phyloP scores from a whole-genome alignment of 495 filamentous ascomycete genomes.

The Lophiotrema nucula region DNA sequence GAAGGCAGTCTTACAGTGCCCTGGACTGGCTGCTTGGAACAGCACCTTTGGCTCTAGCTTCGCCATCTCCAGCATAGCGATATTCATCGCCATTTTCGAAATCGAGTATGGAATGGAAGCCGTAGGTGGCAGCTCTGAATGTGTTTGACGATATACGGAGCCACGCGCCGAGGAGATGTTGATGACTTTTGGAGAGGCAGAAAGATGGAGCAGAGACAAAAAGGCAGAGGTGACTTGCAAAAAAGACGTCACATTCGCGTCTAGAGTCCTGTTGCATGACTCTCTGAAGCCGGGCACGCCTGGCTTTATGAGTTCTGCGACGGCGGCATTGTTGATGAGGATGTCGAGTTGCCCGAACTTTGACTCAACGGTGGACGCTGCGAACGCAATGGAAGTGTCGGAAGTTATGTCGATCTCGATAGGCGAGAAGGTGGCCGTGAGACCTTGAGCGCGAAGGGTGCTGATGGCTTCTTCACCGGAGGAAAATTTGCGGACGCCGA shows the following conservation, averaged over 20 bases:
- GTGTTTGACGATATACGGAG: slow-evolving; percentile 1
- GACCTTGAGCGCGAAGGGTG: background rate
- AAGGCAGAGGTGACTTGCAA: slow-evolving; percentile 3
- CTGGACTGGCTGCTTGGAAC: slow-evolving; percentile 6
- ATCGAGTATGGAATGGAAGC: background rate
- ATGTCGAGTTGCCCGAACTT: slow-evolving; percentile 3
- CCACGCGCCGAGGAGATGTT: slow-evolving; percentile 9
- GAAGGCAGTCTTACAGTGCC: slow-evolving; percentile 15
- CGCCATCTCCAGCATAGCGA: slow-evolving; percentile 11
- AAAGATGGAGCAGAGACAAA: slow-evolving; percentile 5
- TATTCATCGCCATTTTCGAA: slow-evolving; percentile 9
- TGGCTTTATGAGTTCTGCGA: background rate
- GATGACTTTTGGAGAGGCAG: slow-evolving; percentile 2
- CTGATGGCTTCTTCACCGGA: background rate
- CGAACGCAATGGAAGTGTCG: background rate
- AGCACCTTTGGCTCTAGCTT: slow-evolving; percentile 4
- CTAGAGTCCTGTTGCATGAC: slow-evolving; percentile 3
- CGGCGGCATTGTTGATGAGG: slow-evolving; percentile 18
- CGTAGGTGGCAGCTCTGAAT: slow-evolving; percentile 8
- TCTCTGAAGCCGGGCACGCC: background rate
- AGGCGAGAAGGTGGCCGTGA: background rate
- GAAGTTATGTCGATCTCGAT: slow-evolving; percentile 5
- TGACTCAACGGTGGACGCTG: background rate
- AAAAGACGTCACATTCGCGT: slow-evolving; percentile 10
- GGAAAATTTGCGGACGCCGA: background rate